phyloP scores from a whole-genome alignment of 306 rosid species.

The Medicago lupulina region DNA sequence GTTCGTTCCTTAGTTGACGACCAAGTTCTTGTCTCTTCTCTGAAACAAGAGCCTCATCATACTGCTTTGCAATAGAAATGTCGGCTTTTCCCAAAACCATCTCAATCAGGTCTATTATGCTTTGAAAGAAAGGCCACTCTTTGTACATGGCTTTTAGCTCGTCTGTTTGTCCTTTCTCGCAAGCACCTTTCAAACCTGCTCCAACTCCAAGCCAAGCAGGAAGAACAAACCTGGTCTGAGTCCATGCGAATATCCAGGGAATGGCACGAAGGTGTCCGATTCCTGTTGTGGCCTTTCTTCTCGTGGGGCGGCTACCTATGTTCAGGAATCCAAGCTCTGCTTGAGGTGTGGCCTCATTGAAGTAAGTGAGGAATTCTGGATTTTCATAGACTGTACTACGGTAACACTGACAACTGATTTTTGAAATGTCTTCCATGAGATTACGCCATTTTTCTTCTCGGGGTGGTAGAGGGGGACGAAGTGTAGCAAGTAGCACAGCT shows the following conservation, averaged over 20 bases:
- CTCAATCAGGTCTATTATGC: conserved; percentile 84
- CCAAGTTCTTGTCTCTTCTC: conserved; percentile 67
- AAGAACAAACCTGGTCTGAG: conserved; percentile 89
- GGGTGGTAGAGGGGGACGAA: conserved; percentile 82
- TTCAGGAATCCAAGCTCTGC: conserved; percentile 96
- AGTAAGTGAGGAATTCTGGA: conserved; percentile 86
- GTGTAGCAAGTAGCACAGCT: conserved; percentile 88
- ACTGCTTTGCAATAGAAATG: conserved; percentile 82
- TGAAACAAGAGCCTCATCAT: conserved; percentile 86
- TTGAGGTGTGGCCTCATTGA: conserved; percentile 93
- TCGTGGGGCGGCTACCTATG: conserved; percentile 91
- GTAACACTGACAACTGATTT: conserved; percentile 73
- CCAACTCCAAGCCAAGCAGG: conserved; percentile 99
- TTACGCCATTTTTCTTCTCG: conserved; percentile 90
- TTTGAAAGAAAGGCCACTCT: conserved; percentile 96
- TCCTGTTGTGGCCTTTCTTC: conserved; percentile 74
- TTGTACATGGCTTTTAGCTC: conserved; percentile 80
- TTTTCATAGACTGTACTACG: conserved; percentile 78
- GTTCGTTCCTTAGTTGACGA: conserved; percentile 65
- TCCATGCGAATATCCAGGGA: conserved; percentile 97
- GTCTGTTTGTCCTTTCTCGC: conserved; percentile 80
- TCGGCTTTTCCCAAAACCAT: conserved; percentile 95
- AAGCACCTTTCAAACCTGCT: conserved; percentile 78
- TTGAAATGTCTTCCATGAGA: conserved; percentile 89
- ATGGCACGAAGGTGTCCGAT: conserved; percentile 92